phyloP scores from a whole-genome alignment of 2,329 filamentous ascomycete species.

The Magnaporthiopsis incrustans region DNA sequence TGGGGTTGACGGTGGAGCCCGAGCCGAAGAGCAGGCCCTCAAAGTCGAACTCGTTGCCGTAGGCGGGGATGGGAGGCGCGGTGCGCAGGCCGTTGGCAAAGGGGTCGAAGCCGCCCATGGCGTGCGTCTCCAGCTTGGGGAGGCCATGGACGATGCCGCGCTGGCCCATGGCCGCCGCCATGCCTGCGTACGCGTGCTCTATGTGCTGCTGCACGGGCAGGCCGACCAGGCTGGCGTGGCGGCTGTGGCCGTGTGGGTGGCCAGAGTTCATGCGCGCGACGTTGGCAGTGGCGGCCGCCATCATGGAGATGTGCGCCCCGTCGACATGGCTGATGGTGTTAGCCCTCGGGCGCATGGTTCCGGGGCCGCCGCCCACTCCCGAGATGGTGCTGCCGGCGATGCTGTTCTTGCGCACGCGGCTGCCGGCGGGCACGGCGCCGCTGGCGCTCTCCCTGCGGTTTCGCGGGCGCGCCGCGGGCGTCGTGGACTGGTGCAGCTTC shows the following conservation, averaged over 20 bases:
- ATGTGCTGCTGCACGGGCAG: slow-evolving; percentile 49
- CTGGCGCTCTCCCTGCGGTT: slow-evolving; percentile 87
- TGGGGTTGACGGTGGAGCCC: slow-evolving; percentile 63
- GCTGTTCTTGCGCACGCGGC: slow-evolving; percentile 86
- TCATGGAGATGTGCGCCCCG: slow-evolving; percentile 63
- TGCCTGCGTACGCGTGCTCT: slow-evolving; percentile 59
- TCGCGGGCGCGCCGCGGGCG: slow-evolving; percentile 76
- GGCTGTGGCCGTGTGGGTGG: slow-evolving; percentile 55
- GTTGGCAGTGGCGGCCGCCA: slow-evolving; percentile 51
- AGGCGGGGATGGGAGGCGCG: slow-evolving; percentile 59
- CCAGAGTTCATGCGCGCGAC: slow-evolving; percentile 40
- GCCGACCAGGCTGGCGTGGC: slow-evolving; percentile 67
- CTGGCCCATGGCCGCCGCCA: slow-evolving; percentile 61
- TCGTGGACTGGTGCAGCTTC: slow-evolving; percentile 91
- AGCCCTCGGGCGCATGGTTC: slow-evolving; percentile 71
- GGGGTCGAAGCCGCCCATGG: slow-evolving; percentile 53
- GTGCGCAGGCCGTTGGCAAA: slow-evolving; percentile 65
- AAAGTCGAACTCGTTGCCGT: slow-evolving; percentile 61
- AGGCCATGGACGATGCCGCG: slow-evolving; percentile 61
- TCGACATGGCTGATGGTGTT: slow-evolving; percentile 97
- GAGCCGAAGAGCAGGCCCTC: slow-evolving; percentile 62
- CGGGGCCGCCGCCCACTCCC: slow-evolving; percentile 31
- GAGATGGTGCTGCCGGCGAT: slow-evolving; percentile 52
- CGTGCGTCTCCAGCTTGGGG: slow-evolving; percentile 75
- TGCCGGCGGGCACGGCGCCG: slow-evolving; percentile 56